A percentile compares a stretch with the other conserved stretches of the same genome.
These are phyloP conservation scores for Meira nashicola DNA, from an alignment of 1,284 basidiomycete genomes.

Conservation along the genomic window DNA sequence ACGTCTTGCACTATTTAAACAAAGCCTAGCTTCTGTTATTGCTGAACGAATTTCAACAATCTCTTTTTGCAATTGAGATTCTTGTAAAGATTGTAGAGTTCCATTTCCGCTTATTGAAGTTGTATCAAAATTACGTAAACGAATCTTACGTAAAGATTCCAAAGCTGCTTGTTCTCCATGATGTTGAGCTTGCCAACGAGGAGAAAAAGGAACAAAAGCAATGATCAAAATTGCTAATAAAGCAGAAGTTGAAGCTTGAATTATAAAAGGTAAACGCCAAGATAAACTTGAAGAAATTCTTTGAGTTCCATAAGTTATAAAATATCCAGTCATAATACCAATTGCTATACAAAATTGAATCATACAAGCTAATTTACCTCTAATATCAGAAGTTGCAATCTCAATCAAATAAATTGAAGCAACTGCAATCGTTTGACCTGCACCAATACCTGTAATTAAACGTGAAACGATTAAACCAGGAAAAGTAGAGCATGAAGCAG, in stretches of 20 bases:
- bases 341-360: constrained; percentile 10
- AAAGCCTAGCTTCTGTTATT: background rate
- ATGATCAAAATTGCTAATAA: constrained; percentile 2
- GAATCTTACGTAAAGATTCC: constrained; percentile 1
- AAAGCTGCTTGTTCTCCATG: constrained; percentile 7
- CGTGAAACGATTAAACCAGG: constrained; percentile 2
- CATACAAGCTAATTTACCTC: constrained; percentile 10
- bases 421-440: constrained; percentile 11
- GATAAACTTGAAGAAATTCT: constrained; percentile 2
- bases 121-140: background rate
- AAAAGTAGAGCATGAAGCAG: constrained; percentile 4
- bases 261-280: constrained; percentile 12
- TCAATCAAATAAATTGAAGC: constrained; percentile 10
- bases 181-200: constrained; percentile 11
- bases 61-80: background rate
- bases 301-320: constrained; percentile 9
- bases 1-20: background rate
- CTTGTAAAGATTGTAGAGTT: background rate
- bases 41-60: background rate
- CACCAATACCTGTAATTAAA: constrained; percentile 12
- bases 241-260: constrained; percentile 4
- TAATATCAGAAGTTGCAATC: constrained; percentile 5
- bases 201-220: constrained; percentile 9
- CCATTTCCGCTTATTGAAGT: background rate
- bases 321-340: constrained; percentile 13